Base-by-base conservation (phyloP, 169 alveolate species). In the Toxoplasma gondii region DNA sequence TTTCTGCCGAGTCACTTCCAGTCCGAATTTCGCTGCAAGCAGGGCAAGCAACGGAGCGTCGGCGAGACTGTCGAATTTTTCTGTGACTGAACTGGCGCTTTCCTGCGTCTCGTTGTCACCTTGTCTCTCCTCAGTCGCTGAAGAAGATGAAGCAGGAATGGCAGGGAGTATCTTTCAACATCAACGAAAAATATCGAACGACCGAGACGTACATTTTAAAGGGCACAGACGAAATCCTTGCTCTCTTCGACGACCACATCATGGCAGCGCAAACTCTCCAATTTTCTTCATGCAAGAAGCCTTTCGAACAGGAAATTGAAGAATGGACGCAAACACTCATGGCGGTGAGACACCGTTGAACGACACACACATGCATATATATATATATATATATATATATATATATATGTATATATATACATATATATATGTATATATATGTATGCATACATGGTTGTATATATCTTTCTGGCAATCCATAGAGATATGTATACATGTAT, bases 191-290 rank as follows among this genome's bases (percentile, higher is more conserved):
- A 27, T 97, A 97, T 93, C 97, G 97, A 91, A 93, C 96, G 38
- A 96, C 98, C 58, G 99, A 97, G 31, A 97, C 98, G 64, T 97
- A 95, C 95, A 97, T 98, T 54, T 96, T 97, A 87, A 96, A 98
- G 94, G 98, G 98, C 41, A 96, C 97, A 80, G 98, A 97, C 91
- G 98, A 97, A 94, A 98, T 98, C 22, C 96, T 97, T 91, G 97
- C 97, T 39, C 97, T 98, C 95, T 97, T 98, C 69, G 99, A 98
- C 96, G 99, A 98, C 80, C 99, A 98, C 94, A 98, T 98, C 78
- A 98, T 98, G 83, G 98, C 98, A 49, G 97, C 99, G 29, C 98
- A 98, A 95, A 99, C 98, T 80, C 96, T 98, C 98, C 98, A 97
- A 91, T 98, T 98, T 92, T 97, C 99, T 69, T 98, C 99, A 12